Base-by-base conservation (phyloP, 2,329 filamentous ascomycete species). In the Falciphora oryzae region DNA sequence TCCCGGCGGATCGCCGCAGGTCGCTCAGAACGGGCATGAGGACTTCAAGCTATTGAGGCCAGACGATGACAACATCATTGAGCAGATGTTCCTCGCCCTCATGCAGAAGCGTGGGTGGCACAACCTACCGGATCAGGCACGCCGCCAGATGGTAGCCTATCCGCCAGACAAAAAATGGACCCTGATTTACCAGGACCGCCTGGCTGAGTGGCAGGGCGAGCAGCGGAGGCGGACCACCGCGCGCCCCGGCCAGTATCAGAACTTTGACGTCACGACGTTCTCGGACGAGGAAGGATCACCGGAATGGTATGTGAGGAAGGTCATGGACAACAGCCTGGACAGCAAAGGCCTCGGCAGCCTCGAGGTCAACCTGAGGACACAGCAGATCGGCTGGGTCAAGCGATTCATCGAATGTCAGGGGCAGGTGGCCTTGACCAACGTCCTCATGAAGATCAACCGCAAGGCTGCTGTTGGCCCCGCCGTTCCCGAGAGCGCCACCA, bases 61-160 rank as follows among this genome's bases (percentile, higher is more conserved):
- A 22, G 84, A 88, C 63, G 91, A 96, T 74, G 92, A 96, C 73
- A 85, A 88, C 66, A 80, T 96, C 18, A 90, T 97, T 59, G 92
- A 98, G 74, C 88, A 93, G 73, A 91, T 97, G 81, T 98, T 98
- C 73, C 82, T 93, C 72, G 89, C 92, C 63, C 80, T 99, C 69
- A 98, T 99, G 95, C 91, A 96, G 73, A 97, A 97, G 79, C 87
- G 95, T 78, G 95, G 94, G 69, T 98, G 93, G 92, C 95, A 97
- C 79, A 96, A 96, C 76, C 81, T 99, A 68, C 95, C 95, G 6
- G 95, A 99, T 73, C 92, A 97, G 79, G 95, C 95, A 35, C 87
- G 90, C 70, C 85, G 94, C 67, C 95, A 98, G 80, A 98, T 99
- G 94, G 86, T 95, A 78, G 93, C 93, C 53, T 98, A 99, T 75